A percentile compares a stretch with the other conserved stretches of the same genome.
phyloP scores from a whole-genome alignment of 2,329 filamentous ascomycete species.

The Calonectria fujianensis region DNA sequence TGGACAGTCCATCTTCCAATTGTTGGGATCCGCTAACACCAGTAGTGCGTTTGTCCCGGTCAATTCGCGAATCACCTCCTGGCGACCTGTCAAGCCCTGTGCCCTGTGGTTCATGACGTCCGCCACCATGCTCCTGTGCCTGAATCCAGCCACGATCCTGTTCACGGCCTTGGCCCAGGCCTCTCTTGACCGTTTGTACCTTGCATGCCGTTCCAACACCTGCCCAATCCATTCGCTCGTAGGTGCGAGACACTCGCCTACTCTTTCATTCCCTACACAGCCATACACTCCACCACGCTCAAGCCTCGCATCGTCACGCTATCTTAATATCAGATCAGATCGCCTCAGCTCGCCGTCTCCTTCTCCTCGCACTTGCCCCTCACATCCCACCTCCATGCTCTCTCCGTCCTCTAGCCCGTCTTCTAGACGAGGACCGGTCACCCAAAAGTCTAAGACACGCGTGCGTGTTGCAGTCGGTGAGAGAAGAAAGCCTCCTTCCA shows the following conservation, averaged over 20 bases:
- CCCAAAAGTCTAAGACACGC: constrained; percentile 47
- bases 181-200: constrained; percentile 29
- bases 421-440: constrained; percentile 21
- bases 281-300: background rate
- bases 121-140: constrained; percentile 27
- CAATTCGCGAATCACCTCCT: constrained; percentile 26
- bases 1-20: constrained; percentile 31
- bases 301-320: constrained; percentile 4
- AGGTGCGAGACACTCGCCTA: constrained; percentile 18
- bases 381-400: constrained; percentile 38
- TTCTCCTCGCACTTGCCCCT: constrained; percentile 36
- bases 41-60: constrained; percentile 7
- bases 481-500: constrained; percentile 15
- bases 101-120: constrained; percentile 12
- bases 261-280: constrained; percentile 17
- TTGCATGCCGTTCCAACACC: constrained; percentile 31
- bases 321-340: constrained; percentile 18
- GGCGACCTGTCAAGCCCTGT: background rate
- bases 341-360: constrained; percentile 18
- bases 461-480: constrained; percentile 35
- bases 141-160: constrained; percentile 20
- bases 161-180: constrained; percentile 20
- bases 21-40: constrained; percentile 21
- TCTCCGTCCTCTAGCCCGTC: constrained; percentile 19
- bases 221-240: constrained; percentile 21